These are phyloP conservation scores for Cryptosporidium xiaoi DNA, from an alignment of 169 alveolate genomes.

Conservation along the genomic window DNA sequence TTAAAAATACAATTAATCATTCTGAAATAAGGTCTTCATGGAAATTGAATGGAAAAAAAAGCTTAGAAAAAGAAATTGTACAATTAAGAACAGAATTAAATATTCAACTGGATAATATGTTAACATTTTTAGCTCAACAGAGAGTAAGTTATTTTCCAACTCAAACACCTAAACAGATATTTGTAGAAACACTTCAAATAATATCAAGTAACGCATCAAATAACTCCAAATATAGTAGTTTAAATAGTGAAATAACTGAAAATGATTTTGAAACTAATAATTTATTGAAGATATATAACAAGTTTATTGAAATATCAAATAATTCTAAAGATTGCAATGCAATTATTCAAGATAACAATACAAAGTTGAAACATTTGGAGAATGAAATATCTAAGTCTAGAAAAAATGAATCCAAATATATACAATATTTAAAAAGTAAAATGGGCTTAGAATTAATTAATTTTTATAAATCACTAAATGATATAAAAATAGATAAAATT, in stretches of 20 bases:
- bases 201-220: slow-evolving; percentile 8
- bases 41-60: slow-evolving; percentile 61
- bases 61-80: slow-evolving; percentile 51
- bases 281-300: slow-evolving; percentile 15
- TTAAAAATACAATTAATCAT: background rate
- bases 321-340: slow-evolving; percentile 28
- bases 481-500: background rate
- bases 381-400: slow-evolving; percentile 56
- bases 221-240: background rate
- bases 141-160: slow-evolving; percentile 69
- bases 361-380: slow-evolving; percentile 24
- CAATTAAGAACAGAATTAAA: slow-evolving; percentile 36
- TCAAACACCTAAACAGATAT: slow-evolving; percentile 47
- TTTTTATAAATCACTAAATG: slow-evolving; percentile 37
- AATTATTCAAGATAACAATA: slow-evolving; percentile 15
- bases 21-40: slow-evolving; percentile 49
- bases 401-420: slow-evolving; percentile 57
- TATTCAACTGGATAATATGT: slow-evolving; percentile 67
- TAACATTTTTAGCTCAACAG: slow-evolving; percentile 69
- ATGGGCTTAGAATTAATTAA: slow-evolving; percentile 46
- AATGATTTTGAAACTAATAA: slow-evolving; percentile 20
- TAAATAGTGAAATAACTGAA: background rate
- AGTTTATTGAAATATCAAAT: slow-evolving; percentile 37
- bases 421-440: slow-evolving; percentile 23
- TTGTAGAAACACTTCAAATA: slow-evolving; percentile 42